phyloP scores from a whole-genome alignment of 164 flowering plant species.

The Umbilicus rupestris region DNA sequence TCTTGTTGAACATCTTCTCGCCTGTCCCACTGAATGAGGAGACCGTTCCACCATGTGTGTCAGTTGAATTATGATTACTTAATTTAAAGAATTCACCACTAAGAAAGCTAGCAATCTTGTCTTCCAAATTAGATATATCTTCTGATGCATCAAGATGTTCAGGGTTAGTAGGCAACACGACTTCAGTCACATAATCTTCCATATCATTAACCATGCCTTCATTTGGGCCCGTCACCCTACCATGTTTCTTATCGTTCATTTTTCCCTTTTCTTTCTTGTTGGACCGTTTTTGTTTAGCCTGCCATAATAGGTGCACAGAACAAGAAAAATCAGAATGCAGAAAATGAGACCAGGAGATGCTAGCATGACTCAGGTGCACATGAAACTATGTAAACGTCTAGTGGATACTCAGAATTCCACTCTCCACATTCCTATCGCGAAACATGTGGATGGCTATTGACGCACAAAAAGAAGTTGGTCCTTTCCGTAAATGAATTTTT shows the following conservation, averaged over 20 bases:
- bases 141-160: constrained; percentile 52
- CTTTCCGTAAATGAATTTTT: too few species aligned
- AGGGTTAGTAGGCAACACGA: constrained; percentile 22
- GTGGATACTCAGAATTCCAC: too few species aligned
- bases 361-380: not conserved
- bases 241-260: constrained; percentile 51
- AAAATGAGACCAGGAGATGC: not conserved
- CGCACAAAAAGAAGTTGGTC: too few species aligned
- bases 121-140: constrained; percentile 63
- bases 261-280: constrained; percentile 75
- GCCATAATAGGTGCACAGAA: constrained; percentile 1
- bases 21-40: constrained; percentile 53
- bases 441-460: not conserved
- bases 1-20: constrained; percentile 42
- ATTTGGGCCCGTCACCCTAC: constrained; percentile 24
- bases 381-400: too few species aligned
- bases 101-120: too few species aligned
- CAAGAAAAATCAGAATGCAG: not conserved
- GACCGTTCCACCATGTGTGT: constrained; percentile 37
- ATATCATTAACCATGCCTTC: constrained; percentile 24
- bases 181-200: constrained; percentile 25
- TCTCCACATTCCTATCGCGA: not conserved
- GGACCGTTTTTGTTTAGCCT: constrained; percentile 77
- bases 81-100: too few species aligned
- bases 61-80: constrained; percentile 52